Percentiles rank a stretch among this genome's conserved stretches.
Conservation (phyloP, 495 filamentous ascomycete genomes). For the Bacidia gigantensis region DNA sequence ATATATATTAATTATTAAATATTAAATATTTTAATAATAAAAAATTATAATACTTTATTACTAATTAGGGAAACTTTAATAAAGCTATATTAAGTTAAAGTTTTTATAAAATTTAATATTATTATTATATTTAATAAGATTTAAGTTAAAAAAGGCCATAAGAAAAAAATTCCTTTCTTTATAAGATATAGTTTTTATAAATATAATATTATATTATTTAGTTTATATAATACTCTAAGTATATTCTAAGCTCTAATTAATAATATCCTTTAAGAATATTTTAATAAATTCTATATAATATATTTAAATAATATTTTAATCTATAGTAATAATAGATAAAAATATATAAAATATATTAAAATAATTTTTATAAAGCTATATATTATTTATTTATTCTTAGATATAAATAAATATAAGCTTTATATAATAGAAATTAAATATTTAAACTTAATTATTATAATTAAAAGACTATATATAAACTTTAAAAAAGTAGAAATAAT, state of each 20-base stretch:
- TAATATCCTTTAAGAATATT: neutral
- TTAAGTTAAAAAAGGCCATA: no score
- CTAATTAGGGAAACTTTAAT: neutral
- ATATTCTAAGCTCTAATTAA: neutral
- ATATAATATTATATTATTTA: no score
- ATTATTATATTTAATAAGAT: no score
- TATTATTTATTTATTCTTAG: neutral
- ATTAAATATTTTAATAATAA: neutral
- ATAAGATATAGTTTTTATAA: no score
- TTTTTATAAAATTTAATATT: no score
- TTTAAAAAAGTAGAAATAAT: conserved; percentile 3
- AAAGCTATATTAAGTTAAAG: no score
- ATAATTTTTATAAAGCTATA: neutral
- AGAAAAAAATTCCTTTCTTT: no score
- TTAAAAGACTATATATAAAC: neutral
- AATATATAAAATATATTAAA: neutral
- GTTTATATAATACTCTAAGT: neutral
- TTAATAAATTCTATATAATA: neutral
- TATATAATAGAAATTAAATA: conserved; percentile 5
- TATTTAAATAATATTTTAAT: conserved; percentile 1
- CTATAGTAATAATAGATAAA: neutral
- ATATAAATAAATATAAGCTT: conserved; percentile 4
- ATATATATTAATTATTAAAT: conserved; percentile 1
- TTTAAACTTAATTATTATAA: neutral
- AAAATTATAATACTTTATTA: neutral